Base-by-base conservation (phyloP, 2,329 filamentous ascomycete species). In the Ophiostoma quercus region DNA sequence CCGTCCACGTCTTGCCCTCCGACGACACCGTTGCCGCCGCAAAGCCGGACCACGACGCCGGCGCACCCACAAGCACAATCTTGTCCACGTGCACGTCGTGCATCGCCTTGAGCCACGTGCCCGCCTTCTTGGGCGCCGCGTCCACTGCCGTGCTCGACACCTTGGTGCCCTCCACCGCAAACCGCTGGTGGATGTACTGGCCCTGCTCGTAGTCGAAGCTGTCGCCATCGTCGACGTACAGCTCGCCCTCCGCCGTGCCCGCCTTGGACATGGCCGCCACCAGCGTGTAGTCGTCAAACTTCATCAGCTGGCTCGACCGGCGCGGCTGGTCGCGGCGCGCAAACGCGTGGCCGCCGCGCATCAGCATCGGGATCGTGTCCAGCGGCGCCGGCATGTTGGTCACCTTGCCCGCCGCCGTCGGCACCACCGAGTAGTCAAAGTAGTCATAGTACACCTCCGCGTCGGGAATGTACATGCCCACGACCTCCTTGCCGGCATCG, bases 151-250 rank as follows among this genome's bases (percentile, higher is more conserved):
- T 84, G 0, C 91, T 94, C 5, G 82, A 82, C n/a, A 98, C 82
- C 0, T 82, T 83, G 19, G 84, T 51, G 71, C 80, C 81, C 37
- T 82, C 80, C 72, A 94, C 90, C 32, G 81, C 82, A 80, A 99
- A 97, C 71, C 83, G 84, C 71, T 93, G 91, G 80, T 97, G 90
- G 75, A 98, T 94, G 79, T 91, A 97, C 72, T 92, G 92, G 12
- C 94, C 94, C 73, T 88, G 83, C 78, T 96, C 84, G 77, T 92
- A 93, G 69, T 97, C 92, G 74, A 94, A 99, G 0, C 90, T 91
- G 79, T 98, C 94, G 66, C 95, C 95, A 74, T 99, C 95, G 76
- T 99, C 95, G 39, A 92, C 83, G 76, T 99, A 99, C 8, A 99
- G 82, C 67, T 91, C 89, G 37, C 95, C 95, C 66, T 90, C 86